Evolutionary conservation across 352 stramenopile genomes (phyloP), one percentile per base, ranked within the genome.

Genomic region (Hyaloperonospora brassicae): DNA sequence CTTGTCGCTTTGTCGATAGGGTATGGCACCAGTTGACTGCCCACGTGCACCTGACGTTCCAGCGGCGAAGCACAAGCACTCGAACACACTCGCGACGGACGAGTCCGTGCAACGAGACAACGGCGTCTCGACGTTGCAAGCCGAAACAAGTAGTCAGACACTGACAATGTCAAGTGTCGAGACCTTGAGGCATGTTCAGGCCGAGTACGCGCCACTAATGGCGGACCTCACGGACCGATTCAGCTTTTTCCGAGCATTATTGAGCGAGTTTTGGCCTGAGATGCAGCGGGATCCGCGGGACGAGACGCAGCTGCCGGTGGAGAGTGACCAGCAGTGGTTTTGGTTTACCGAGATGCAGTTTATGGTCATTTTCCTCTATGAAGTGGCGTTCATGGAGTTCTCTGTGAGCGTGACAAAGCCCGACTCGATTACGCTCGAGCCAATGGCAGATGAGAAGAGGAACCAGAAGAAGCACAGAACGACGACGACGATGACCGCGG

Each of bases 301-400:
- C n/a, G 42, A 61, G 41, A 36, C 52, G 22, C 43, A 51, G 21
- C 51, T 86, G 27, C 50, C 61, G 12, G 61, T 87, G 22, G 52
- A 68, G 21, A 62, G 54, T 40, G 82, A 93, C 53, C 61, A 69
- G 23, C 66, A 76, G 50, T 93, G 82, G 82, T 93, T 93, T 43
- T 93, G 82, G 82, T 87, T 88, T 59, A 60, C 70, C 1, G 82
- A 93, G 64, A 76, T 90, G 79, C 75, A 81, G 30, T 90, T 82
- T 60, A 64, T 90, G 56, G 72, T 90, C 35, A 59, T 85, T 22
- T 93, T 93, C 50, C 66, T 93, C 24, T 86, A 89, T 57, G 79
- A 93, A 57, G 79, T 93, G 66, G 78, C 82, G 31, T 90, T 90
- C 47, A 86, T 90, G 70, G 82, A 93, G 69, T 89, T 93, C 52